phyloP scores from a whole-genome alignment of 768 basidiomycete species.

The Mycena latifolia region DNA sequence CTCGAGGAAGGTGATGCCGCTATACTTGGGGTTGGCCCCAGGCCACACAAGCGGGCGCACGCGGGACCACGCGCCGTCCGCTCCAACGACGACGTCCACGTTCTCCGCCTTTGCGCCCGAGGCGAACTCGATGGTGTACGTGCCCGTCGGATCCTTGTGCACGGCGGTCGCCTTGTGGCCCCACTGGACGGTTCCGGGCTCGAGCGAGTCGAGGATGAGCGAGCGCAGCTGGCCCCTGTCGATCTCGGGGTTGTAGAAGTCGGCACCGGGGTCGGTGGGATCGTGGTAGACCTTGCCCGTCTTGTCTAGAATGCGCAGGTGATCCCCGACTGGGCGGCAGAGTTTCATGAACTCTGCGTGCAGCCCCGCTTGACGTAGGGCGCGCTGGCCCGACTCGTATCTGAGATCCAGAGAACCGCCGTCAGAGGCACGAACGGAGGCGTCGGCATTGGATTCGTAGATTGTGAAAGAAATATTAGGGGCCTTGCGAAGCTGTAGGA shows the following conservation, averaged over 20 bases:
- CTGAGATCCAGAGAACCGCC: conserved; percentile 37
- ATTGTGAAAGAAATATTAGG: conserved; percentile 17
- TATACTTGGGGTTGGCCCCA: too few species aligned
- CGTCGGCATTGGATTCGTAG: conserved; percentile 31
- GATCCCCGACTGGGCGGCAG: conserved; percentile 26
- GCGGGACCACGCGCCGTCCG: too few species aligned
- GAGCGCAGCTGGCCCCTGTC: too few species aligned
- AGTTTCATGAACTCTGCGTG: conserved; percentile 34
- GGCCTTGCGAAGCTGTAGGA: conserved; percentile 31
- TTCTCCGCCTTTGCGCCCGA: too few species aligned
- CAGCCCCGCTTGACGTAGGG: conserved; percentile 30
- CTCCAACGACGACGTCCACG: too few species aligned
- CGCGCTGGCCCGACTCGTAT: conserved; percentile 33
- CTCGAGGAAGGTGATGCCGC: conserved; percentile 30
- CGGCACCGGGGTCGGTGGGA: conserved; percentile 20
- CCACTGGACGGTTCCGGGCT: conserved; percentile 29
- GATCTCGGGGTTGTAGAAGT: too few species aligned
- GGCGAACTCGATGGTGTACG: conserved; percentile 18
- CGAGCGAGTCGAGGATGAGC: conserved; percentile 39
- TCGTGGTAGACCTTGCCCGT: conserved; percentile 19
- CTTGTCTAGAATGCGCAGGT: conserved; percentile 22
- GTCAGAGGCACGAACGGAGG: conserved; percentile 19
- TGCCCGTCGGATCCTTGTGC: background rate
- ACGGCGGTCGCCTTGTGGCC: conserved; percentile 24
- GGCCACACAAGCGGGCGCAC: too few species aligned